Evolutionary conservation across 2,329 filamentous ascomycete species (phyloP).

Genomic region (Trichoderma lentiforme): DNA sequence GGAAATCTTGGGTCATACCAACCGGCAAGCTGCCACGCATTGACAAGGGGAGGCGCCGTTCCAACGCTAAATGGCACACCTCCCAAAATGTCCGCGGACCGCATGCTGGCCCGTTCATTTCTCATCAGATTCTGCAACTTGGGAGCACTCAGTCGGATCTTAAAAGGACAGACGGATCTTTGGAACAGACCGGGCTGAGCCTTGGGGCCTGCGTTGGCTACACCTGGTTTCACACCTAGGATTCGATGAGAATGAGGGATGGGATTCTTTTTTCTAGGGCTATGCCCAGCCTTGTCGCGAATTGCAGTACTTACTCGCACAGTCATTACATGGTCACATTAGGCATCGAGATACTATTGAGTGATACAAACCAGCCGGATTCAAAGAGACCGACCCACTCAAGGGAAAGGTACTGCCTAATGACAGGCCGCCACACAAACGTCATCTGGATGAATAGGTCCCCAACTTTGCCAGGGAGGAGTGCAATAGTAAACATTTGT

Average conservation of each 20-base stretch:
- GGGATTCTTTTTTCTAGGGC: not conserved
- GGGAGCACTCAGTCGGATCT: conserved; percentile 16
- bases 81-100: conserved; percentile 11
- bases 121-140: conserved; percentile 16
- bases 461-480: not conserved
- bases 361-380: not conserved
- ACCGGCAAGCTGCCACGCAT: conserved; percentile 19
- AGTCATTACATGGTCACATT: not conserved
- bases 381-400: not conserved
- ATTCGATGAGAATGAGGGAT: not conserved
- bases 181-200: not conserved
- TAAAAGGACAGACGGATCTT: conserved; percentile 19
- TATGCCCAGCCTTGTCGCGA: not conserved
- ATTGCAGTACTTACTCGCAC: not conserved
- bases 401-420: not conserved
- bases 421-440: not conserved
- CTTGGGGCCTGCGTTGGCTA: not conserved
- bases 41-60: conserved; percentile 13
- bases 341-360: not conserved
- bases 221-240: not conserved
- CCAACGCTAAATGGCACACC: conserved; percentile 15
- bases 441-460: not conserved
- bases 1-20: conserved; percentile 20
- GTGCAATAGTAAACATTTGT: not conserved
- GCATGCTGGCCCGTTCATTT: conserved; percentile 18